Conservation (phyloP, 2,329 filamentous ascomycete genomes). For the Epicoccum sorghinum region DNA sequence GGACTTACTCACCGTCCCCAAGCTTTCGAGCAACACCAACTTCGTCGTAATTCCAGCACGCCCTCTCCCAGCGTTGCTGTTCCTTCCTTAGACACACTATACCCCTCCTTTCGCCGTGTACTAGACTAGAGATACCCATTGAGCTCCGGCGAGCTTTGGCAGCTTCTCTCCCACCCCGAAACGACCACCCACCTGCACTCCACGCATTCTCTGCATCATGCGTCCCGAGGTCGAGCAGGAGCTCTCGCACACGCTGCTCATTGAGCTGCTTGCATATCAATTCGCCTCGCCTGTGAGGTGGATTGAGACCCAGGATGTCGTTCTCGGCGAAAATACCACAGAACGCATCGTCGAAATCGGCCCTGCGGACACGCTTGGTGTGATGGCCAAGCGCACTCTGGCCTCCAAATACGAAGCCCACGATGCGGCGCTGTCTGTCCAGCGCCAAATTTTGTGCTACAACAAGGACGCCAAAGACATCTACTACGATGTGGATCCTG, state of each 20-base stretch:
- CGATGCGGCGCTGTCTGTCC: constrained; percentile 93
- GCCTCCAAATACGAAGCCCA: constrained; percentile 98
- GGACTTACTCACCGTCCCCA: constrained; percentile 22
- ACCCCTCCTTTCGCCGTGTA: constrained; percentile 29
- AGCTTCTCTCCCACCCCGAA: constrained; percentile 12
- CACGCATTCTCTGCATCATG: constrained; percentile 64
- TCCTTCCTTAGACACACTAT: constrained; percentile 24
- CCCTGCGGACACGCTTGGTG: constrained; percentile 93
- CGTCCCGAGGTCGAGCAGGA: constrained; percentile 99
- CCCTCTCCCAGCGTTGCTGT: constrained; percentile 20
- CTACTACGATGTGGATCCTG: constrained; percentile 96
- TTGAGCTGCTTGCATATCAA: constrained; percentile 98
- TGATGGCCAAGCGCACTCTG: constrained; percentile 95
- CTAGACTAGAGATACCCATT: constrained; percentile 32
- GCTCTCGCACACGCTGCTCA: constrained; percentile 95
- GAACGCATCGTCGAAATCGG: constrained; percentile 98
- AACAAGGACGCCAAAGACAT: constrained; percentile 99
- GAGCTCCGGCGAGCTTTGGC: constrained; percentile 33
- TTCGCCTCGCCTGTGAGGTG: constrained; percentile 98
- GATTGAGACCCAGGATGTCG: constrained; percentile 99
- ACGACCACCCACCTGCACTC: constrained; percentile 23
- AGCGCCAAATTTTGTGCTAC: constrained; percentile 97
- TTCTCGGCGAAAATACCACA: constrained; percentile 92
- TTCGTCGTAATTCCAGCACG: constrained; percentile 17
- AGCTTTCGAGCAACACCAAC: constrained; percentile 15